Percentiles rank a stretch among this genome's conserved stretches.
These are phyloP conservation scores for Geopyxis carbonaria DNA, from an alignment of 495 filamentous ascomycete genomes.

Conservation along the genomic window DNA sequence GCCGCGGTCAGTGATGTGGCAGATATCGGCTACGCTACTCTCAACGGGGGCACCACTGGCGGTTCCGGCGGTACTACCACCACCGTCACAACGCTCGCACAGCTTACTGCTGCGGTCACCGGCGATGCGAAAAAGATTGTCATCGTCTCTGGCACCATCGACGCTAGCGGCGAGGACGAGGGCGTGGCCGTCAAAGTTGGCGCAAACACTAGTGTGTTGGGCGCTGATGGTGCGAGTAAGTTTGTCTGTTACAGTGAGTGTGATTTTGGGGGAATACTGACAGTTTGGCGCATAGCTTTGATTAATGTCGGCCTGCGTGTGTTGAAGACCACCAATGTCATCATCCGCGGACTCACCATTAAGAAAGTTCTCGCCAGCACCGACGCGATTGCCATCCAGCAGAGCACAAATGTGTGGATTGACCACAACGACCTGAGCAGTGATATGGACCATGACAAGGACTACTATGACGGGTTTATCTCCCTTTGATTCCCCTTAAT, in stretches of 20 bases:
- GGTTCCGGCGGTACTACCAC: slow-evolving; percentile 41
- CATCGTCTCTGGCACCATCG: slow-evolving; percentile 33
- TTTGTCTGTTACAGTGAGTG: not conserved
- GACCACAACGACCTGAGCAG: slow-evolving; percentile 51
- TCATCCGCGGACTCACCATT: slow-evolving; percentile 46
- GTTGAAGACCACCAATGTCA: slow-evolving; percentile 36
- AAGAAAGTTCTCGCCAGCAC: slow-evolving; percentile 39
- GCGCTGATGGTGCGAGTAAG: slow-evolving; percentile 25
- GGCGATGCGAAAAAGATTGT: slow-evolving; percentile 33
- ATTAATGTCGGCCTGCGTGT: slow-evolving; percentile 33
- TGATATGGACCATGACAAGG: slow-evolving; percentile 38
- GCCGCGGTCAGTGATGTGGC: slow-evolving; percentile 26
- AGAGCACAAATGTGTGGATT: slow-evolving; percentile 45
- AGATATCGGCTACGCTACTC: slow-evolving; percentile 25
- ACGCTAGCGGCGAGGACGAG: no score
- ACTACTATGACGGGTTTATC: slow-evolving; percentile 41
- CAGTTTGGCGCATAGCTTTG: slow-evolving; percentile 27
- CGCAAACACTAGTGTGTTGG: slow-evolving; percentile 40
- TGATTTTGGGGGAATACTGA: not conserved
- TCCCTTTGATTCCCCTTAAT: not conserved
- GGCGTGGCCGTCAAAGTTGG: slow-evolving; percentile 32
- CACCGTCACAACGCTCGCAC: slow-evolving; percentile 40
- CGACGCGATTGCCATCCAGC: slow-evolving; percentile 44
- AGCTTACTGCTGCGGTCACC: slow-evolving; percentile 34
- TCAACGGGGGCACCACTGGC: slow-evolving; percentile 35